These are phyloP conservation scores for Malus hybrid DNA, from an alignment of 331 rosid species.

Conservation along the genomic window DNA sequence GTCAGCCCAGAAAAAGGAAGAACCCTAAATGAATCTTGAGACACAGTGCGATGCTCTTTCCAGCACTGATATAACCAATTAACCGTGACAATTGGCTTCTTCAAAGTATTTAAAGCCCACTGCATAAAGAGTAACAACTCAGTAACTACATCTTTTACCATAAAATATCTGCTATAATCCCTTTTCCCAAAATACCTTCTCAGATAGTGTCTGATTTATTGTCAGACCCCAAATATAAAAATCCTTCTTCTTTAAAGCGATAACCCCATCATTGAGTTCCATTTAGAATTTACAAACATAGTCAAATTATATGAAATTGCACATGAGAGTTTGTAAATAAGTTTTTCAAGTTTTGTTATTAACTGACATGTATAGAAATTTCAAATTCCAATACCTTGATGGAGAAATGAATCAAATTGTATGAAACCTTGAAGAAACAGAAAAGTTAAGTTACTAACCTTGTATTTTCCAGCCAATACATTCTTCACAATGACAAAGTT, in stretches of 20 bases:
- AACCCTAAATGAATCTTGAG: conserved; percentile 82
- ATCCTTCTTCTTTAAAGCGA: background rate
- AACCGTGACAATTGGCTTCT: conserved; percentile 85
- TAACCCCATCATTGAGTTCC: background rate
- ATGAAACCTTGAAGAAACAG: background rate
- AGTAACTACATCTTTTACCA: conserved; percentile 5
- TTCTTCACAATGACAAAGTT: conserved; percentile 78
- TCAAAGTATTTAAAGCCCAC: conserved; percentile 87
- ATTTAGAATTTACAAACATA: background rate
- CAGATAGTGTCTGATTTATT: background rate
- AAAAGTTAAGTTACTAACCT: conserved; percentile 40
- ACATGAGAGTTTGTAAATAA: conserved; percentile 5
- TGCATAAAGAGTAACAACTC: conserved; percentile 32
- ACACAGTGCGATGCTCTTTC: conserved; percentile 83
- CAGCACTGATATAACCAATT: conserved; percentile 92
- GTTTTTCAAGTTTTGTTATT: conserved; percentile 1
- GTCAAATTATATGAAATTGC: background rate
- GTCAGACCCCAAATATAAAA: background rate
- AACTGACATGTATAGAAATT: conserved; percentile 8
- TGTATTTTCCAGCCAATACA: conserved; percentile 89
- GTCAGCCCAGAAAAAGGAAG: conserved; percentile 87
- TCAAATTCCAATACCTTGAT: conserved; percentile 6
- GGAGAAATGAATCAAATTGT: background rate
- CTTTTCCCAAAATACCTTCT: background rate
- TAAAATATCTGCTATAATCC: background rate